Evolutionary conservation across 2,329 filamentous ascomycete species (phyloP), one percentile per base, ranked within the genome.

Genomic region (Leptoxyphium fumago): DNA sequence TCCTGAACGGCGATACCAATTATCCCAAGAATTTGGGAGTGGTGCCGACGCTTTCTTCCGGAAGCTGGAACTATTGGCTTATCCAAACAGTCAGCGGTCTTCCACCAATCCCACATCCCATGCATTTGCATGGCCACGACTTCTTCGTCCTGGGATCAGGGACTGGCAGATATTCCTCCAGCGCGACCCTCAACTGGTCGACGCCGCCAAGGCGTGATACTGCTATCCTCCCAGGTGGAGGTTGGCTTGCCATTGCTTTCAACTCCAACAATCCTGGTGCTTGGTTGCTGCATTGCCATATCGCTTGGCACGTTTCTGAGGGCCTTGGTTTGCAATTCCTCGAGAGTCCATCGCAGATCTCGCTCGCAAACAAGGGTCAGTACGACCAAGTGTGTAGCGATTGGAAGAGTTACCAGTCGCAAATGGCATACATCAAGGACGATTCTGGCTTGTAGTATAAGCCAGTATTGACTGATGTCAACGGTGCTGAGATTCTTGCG

Each of bases 241-340:
- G 71, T 0, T 68, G 69, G 50, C 52, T 74, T 11, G 65, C 67
- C 2, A 55, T 74, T 2, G 70, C 63, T 0, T 74, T 72, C 52
- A 52, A 64, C 45, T 63, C 69, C 1, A 67, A 75, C 54, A 74
- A 74, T 52, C 72, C 71, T 0, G 71, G 71, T 11, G 64, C 72
- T 26, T 76, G 70, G 61, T 56, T 75, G 30, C 68, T 76, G 50
- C 42, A 43, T 32, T 48, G 45, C n/a, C 47, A 55, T 40, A 56
- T 54, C 28, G 54, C 54, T 10, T 57, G 54, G 54, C 55, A 57
- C 40, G 49, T 55, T 5, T 49, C 49, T 11, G 50, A 52, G 10
- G 55, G 55, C 18, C 47, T 56, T 17, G 49, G 50, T 18, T 41
- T 55, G 45, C 53, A 58, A 29, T 58, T 58, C 41, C 38, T 58